Evolutionary conservation across 1,284 basidiomycete genomes (phyloP), one percentile per base, ranked within the genome.

Genomic region (Malassezia equina): DNA sequence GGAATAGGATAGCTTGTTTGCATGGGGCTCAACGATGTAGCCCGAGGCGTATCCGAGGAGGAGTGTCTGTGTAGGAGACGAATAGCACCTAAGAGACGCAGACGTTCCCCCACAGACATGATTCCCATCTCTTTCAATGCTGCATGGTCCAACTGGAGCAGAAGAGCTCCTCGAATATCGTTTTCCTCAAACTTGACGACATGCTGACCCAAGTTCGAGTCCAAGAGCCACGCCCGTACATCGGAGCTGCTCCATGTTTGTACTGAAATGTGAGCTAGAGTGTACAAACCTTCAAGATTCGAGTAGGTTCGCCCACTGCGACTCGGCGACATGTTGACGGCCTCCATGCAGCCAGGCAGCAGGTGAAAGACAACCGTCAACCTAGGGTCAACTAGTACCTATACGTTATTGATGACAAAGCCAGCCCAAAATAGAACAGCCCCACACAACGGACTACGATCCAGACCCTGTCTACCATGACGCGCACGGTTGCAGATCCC

Each of bases 401-500:
- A 7, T 31, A 13, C 7, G 29, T 39, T 19, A 9, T 9, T 39
- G 36, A 19, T 39, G 36, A 39, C 36, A 39, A 39, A 39, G 19
- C 36, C 19, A 40, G 12, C 15, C 19, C 39, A 23, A 7, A 40
- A 2, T 13, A 23, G 4, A 7, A n/a, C 3, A n/a, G 39, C 24
- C 7, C 19, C 24, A 8, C 42, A 11, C 24, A 17, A 19, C n/a
- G 8, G 25, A 11, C n/a, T 5, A 11, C n/a, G 42, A 3, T 44
- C 42, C 17, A 21, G 15, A 12, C 29, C 17, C 29, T 15, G n/a
- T 25, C 7, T 7, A 50, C 15, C 8, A 40, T 50, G 51, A 31
- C 41, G 17, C 19, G 28, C 19, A 25, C 19, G 12, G 31, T 9
- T 4, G 43, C 87, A 7, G 89, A 93, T 73, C 87, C 88, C 1